phyloP scores from a whole-genome alignment of 2,329 filamentous ascomycete genomes.

The Colletotrichum sp. region DNA sequence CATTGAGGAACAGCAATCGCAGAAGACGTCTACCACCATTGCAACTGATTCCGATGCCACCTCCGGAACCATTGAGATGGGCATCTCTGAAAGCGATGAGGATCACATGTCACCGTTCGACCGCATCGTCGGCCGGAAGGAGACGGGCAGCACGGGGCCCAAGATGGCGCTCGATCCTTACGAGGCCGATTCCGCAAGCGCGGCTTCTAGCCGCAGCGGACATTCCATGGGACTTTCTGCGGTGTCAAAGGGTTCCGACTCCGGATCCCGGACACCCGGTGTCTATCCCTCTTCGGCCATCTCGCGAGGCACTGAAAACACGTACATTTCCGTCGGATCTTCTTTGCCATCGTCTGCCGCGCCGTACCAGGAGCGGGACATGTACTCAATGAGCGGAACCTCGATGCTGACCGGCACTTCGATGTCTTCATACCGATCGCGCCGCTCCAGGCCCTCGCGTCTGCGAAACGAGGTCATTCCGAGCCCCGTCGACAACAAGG shows the following conservation, averaged over 20 bases:
- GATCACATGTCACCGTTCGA: constrained; percentile 78
- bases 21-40: constrained; percentile 51
- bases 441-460: constrained; percentile 63
- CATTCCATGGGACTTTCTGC: constrained; percentile 56
- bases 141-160: constrained; percentile 55
- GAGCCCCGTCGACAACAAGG: constrained; percentile 75
- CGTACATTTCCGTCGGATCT: constrained; percentile 71
- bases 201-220: constrained; percentile 62
- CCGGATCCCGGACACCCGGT: constrained; percentile 54
- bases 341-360: constrained; percentile 49
- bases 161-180: constrained; percentile 59
- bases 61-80: constrained; percentile 60
- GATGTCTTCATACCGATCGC: constrained; percentile 51
- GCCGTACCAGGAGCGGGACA: constrained; percentile 46
- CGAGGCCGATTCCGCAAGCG: constrained; percentile 62
- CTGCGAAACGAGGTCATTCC: constrained; percentile 80
- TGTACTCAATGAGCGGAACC: constrained; percentile 58
- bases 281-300: constrained; percentile 54
- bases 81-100: constrained; percentile 76
- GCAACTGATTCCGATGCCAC: constrained; percentile 57
- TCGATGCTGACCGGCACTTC: constrained; percentile 46
- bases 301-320: constrained; percentile 64
- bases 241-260: constrained; percentile 55
- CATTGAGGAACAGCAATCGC: constrained; percentile 70
- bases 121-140: constrained; percentile 74